Conservation (phyloP, 495 filamentous ascomycete genomes). For the Talaromyces wortmannii region DNA sequence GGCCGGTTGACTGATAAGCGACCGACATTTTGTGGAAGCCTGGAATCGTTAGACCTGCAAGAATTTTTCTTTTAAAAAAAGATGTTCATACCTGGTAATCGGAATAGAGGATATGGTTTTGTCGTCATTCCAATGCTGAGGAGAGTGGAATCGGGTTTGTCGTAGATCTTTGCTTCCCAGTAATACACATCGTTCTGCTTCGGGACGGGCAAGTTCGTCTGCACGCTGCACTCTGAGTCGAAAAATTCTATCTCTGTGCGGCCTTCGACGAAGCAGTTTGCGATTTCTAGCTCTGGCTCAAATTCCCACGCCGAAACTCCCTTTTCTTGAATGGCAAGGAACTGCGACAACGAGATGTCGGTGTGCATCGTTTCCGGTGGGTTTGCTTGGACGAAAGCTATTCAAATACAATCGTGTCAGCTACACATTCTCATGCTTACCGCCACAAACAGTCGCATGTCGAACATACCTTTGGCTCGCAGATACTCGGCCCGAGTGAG, state of each 20-base stretch:
- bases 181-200: constrained; percentile 99
- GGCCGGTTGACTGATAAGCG: constrained; percentile 81
- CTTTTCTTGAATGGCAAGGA: constrained; percentile 97
- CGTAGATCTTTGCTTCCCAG: constrained; percentile 98
- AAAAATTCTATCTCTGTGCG: constrained; percentile 98
- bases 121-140: constrained; percentile 90
- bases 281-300: constrained; percentile 94
- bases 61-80: neutral
- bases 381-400: constrained; percentile 91
- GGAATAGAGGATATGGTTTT: constrained; percentile 92
- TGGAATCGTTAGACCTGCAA: constrained; percentile 25
- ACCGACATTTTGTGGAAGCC: constrained; percentile 88
- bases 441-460: too few species aligned
- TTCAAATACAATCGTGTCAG: neutral
- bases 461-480: constrained; percentile 78
- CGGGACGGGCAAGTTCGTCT: constrained; percentile 92
- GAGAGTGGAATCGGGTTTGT: constrained; percentile 82
- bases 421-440: too few species aligned
- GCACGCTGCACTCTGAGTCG: constrained; percentile 93
- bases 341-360: constrained; percentile 95
- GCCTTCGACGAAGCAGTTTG: constrained; percentile 96
- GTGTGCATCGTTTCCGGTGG: constrained; percentile 93
- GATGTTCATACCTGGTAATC: constrained; percentile 69
- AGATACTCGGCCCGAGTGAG: constrained; percentile 83
- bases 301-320: constrained; percentile 99